Conservation (phyloP, 176 grass and related monocot genomes). For the Lolium multiflorum region DNA sequence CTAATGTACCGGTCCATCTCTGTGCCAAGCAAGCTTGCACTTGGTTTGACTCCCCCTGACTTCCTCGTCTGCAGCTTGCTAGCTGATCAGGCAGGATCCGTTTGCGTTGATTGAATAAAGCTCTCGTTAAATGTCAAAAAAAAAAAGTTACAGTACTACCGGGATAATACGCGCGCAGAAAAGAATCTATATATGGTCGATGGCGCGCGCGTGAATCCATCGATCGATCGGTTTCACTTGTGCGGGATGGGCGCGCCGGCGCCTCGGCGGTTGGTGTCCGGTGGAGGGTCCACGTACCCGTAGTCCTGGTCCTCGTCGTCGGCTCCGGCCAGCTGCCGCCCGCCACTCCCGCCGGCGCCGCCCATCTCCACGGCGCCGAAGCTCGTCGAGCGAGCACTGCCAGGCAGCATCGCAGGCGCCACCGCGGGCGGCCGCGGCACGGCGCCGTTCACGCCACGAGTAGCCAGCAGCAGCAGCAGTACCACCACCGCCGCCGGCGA, state of each 20-base stretch:
- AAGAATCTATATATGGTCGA: too few species aligned
- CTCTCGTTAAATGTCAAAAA: too few species aligned
- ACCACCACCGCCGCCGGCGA: background rate
- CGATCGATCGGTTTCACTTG: background rate
- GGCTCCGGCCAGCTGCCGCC: background rate
- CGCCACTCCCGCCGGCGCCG: background rate
- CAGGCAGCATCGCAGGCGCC: background rate
- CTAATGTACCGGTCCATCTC: too few species aligned
- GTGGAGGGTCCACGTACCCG: constrained; percentile 52
- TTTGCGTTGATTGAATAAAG: too few species aligned
- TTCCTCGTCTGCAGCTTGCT: too few species aligned
- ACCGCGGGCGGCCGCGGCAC: background rate
- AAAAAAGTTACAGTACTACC: too few species aligned
- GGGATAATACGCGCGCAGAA: too few species aligned
- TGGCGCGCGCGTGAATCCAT: too few species aligned
- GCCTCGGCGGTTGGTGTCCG: constrained; percentile 41
- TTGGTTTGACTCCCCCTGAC: too few species aligned
- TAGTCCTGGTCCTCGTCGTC: constrained; percentile 34
- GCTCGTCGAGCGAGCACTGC: background rate
- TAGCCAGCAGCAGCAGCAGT: background rate
- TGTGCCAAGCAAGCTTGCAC: too few species aligned
- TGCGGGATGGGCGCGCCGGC: constrained; percentile 25
- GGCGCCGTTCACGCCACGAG: background rate
- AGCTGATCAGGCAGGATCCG: too few species aligned
- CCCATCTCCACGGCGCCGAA: background rate